phyloP scores from a whole-genome alignment of 2,329 filamentous ascomycete genomes.

The Zasmidium cellare region DNA sequence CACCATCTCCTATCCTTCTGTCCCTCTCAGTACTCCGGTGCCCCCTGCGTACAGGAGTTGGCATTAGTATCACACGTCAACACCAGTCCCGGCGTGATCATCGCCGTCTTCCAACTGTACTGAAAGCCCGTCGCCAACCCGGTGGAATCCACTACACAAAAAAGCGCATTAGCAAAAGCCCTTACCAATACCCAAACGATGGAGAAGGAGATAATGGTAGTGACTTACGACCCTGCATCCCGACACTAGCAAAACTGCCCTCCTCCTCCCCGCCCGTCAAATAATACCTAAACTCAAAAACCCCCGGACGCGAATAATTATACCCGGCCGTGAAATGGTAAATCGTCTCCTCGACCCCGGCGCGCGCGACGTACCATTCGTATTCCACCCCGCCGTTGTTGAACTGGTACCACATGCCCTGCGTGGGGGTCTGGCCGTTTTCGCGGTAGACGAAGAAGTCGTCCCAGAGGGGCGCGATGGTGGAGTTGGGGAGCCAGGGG shows the following conservation, averaged over 20 bases:
- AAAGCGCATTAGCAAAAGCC: background rate
- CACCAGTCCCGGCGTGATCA: slow-evolving; percentile 22
- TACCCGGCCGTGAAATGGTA: slow-evolving; percentile 37
- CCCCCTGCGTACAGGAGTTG: slow-evolving; percentile 19
- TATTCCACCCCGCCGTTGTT: slow-evolving; percentile 28
- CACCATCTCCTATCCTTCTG: background rate
- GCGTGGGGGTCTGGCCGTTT: slow-evolving; percentile 7
- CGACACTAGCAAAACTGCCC: slow-evolving; percentile 27
- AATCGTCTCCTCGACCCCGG: slow-evolving; percentile 15
- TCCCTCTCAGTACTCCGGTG: background rate
- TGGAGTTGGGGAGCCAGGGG: slow-evolving; percentile 26
- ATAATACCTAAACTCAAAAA: slow-evolving; percentile 33
- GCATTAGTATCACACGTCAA: slow-evolving; percentile 27
- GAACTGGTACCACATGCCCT: slow-evolving; percentile 37
- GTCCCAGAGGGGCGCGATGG: slow-evolving; percentile 34
- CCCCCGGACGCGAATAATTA: slow-evolving; percentile 26
- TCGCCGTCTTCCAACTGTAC: slow-evolving; percentile 13
- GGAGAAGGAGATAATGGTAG: background rate
- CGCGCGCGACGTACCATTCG: slow-evolving; percentile 32
- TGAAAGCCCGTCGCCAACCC: slow-evolving; percentile 13
- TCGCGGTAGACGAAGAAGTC: slow-evolving; percentile 31
- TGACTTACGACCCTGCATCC: slow-evolving; percentile 33
- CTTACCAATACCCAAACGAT: background rate
- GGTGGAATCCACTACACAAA: slow-evolving; percentile 9
- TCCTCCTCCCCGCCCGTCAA: slow-evolving; percentile 23